A percentile compares a stretch with the other conserved stretches of the same genome.
Conservation (phyloP, 352 stramenopile species). For the Pythium sukuiense region DNA sequence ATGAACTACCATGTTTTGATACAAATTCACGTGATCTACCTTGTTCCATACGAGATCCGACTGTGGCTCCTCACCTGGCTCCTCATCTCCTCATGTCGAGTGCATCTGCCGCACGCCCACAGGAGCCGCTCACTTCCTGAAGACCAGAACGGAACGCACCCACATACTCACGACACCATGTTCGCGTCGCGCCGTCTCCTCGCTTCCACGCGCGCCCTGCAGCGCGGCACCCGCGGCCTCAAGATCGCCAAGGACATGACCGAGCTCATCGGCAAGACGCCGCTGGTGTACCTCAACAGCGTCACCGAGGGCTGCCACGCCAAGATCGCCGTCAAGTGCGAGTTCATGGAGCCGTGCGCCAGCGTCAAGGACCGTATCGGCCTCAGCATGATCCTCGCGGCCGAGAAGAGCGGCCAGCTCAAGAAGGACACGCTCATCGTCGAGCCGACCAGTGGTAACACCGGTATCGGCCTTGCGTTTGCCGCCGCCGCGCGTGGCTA, state of each 20-base stretch:
- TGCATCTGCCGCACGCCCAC: background rate
- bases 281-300: conserved; percentile 91
- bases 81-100: background rate
- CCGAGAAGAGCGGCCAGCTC: conserved; percentile 66
- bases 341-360: conserved; percentile 89
- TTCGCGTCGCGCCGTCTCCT: conserved; percentile 35
- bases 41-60: background rate
- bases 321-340: conserved; percentile 88
- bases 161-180: conserved; percentile 19
- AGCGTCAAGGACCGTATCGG: conserved; percentile 88
- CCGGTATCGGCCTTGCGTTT: conserved; percentile 93
- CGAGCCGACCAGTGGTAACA: conserved; percentile 95
- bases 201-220: conserved; percentile 29
- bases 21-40: background rate
- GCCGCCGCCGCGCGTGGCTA: conserved; percentile 89
- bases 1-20: conserved; percentile 15
- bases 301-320: conserved; percentile 77
- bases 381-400: conserved; percentile 83
- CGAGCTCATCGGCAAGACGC: conserved; percentile 94
- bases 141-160: conserved; percentile 12
- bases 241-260: conserved; percentile 94
- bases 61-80: conserved; percentile 6
- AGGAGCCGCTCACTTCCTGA: conserved; percentile 24
- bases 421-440: conserved; percentile 88
- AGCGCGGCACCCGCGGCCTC: conserved; percentile 44